Percentiles rank a stretch among this genome's conserved stretches.
Evolutionary conservation across 768 basidiomycete species (phyloP).

Genomic region (Termitomyces sp.): DNA sequence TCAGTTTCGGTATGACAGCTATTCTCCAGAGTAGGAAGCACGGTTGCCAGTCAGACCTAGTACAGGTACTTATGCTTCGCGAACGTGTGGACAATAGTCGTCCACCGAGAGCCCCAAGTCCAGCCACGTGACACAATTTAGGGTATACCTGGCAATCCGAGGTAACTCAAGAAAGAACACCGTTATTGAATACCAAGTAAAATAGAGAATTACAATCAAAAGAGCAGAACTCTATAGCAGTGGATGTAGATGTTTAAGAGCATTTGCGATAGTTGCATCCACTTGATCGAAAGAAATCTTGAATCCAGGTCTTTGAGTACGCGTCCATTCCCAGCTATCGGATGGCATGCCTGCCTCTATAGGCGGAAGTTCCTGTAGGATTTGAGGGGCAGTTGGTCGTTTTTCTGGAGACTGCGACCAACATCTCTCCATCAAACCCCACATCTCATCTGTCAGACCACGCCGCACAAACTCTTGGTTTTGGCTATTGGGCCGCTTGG

Average conservation of each 20-base stretch:
- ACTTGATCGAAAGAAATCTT: neutral
- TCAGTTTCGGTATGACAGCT: no score
- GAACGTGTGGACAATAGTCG: no score
- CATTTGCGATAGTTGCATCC: neutral
- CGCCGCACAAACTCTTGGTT: neutral
- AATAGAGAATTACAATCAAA: neutral
- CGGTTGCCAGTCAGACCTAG: no score
- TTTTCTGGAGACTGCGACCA: neutral
- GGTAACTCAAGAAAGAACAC: no score
- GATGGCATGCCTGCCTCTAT: neutral
- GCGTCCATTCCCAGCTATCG: neutral
- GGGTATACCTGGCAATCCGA: no score
- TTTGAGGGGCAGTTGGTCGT: neutral
- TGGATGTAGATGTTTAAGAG: neutral
- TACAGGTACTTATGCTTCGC: no score
- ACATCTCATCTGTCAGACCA: neutral
- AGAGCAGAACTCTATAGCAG: neutral
- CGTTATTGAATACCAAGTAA: no score
- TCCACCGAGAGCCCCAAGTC: no score
- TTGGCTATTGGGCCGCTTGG: neutral
- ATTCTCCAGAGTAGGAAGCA: no score
- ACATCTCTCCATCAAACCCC: conserved; percentile 1
- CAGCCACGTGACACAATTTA: no score
- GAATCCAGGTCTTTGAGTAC: neutral
- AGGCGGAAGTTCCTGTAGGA: neutral